Evolutionary conservation across 2,329 filamentous ascomycete species (phyloP), one percentile per base, ranked within the genome.

Genomic region (Amphichorda felina): DNA sequence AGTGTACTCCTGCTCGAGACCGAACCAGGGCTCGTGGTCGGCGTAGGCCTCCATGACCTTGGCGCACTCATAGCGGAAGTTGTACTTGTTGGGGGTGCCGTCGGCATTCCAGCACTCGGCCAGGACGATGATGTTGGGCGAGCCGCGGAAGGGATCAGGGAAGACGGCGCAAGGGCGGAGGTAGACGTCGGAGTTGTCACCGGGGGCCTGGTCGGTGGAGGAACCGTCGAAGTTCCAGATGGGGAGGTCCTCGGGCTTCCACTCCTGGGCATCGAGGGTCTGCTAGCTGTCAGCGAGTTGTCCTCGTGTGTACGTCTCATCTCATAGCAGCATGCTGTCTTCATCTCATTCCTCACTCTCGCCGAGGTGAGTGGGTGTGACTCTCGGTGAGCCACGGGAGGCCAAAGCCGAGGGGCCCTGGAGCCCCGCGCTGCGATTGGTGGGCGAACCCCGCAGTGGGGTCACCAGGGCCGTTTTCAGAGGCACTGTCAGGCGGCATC

Each of bases 121-220:
- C 54, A 96, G 82, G 51, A 96, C 89, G 50, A 95, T 77, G 61
- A 95, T 82, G 73, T 95, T 95, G 64, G 87, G 83, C 41, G 77
- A 77, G 42, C 78, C 75, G 48, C 88, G 83, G 80, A 95, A 89
- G 41, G 89, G 89, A 46, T 94, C 87, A 49, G 86, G 82, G 75
- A 76, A 95, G 65, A 88, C 78, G 50, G 87, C 85, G 43, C 83
- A 76, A 40, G 88, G 88, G 56, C 85, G 82, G 50, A 96, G 84
- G 75, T 94, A 95, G 70, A 95, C 84, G 64, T 96, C 89, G 33
- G 86, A 94, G 77, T 96, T 91, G 63, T 93, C 83, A 52, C 88
- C 87, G 28, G 86, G 85, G 33, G 89, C 89, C 65, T 96, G 89
- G 48, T 74, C 79, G 48, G 87, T 95, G 11, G 87, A 94, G 39